Conservation (phyloP, 2,329 filamentous ascomycete species). For the Hypoxylon sp. region DNA sequence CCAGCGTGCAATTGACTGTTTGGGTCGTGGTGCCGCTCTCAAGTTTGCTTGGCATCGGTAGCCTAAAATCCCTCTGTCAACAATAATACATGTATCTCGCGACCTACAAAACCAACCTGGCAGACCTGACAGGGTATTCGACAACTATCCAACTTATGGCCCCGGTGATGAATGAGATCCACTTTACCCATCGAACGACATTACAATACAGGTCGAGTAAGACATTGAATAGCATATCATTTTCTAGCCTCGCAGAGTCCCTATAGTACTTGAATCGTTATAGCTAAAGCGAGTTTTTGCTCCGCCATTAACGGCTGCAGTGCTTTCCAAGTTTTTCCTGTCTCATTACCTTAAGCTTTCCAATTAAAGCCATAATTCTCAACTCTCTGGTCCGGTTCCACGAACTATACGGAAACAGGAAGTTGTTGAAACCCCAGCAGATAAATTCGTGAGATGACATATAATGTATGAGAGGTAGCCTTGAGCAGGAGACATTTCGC, state of each 20-base stretch:
- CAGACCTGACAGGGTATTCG: background rate
- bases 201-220: background rate
- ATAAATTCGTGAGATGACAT: background rate
- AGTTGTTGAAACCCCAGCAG: background rate
- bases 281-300: background rate
- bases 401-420: background rate
- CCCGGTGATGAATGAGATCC: background rate
- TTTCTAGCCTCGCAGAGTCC: background rate
- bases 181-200: background rate
- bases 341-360: background rate
- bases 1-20: slow-evolving; percentile 8
- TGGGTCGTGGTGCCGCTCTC: slow-evolving; percentile 13
- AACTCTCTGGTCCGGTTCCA: background rate
- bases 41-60: slow-evolving; percentile 28
- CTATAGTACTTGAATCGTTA: background rate
- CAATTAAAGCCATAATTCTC: background rate
- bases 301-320: background rate
- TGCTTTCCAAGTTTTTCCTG: background rate
- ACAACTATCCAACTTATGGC: background rate
- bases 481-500: background rate
- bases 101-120: background rate
- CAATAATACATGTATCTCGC: slow-evolving; percentile 7
- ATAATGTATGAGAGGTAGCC: background rate
- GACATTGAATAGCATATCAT: background rate
- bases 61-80: slow-evolving; percentile 12